Conservation (phyloP, 164 flowering plant genomes). For the Platanus orientalis region DNA sequence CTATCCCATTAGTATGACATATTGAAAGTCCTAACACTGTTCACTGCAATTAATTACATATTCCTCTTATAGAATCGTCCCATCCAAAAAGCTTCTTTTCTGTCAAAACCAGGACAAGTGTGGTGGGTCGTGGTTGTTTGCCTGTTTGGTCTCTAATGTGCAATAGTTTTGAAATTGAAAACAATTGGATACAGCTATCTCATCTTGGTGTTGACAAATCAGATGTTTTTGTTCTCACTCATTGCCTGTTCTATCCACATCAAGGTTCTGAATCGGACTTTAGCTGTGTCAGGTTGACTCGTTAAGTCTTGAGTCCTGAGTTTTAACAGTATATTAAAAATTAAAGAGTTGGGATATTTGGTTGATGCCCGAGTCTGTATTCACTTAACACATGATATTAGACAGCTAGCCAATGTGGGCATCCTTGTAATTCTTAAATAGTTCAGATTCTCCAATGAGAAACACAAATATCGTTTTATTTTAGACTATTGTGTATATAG, state of each 20-base stretch:
- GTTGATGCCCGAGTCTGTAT: not conserved
- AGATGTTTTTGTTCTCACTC: constrained; percentile 7
- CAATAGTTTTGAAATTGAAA: constrained; percentile 11
- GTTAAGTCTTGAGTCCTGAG: not conserved
- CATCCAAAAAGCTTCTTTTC: too few species aligned
- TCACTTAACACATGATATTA: not conserved
- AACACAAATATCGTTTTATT: not conserved
- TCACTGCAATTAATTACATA: constrained; percentile 3
- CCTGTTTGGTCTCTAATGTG: constrained; percentile 9
- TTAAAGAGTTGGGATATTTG: not conserved
- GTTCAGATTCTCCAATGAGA: not conserved
- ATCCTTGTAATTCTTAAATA: not conserved
- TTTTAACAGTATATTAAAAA: not conserved
- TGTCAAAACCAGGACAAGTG: constrained; percentile 1
- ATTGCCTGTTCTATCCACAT: constrained; percentile 9
- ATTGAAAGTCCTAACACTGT: constrained; percentile 1
- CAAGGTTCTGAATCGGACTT: constrained; percentile 6
- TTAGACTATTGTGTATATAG: not conserved
- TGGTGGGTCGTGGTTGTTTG: too few species aligned
- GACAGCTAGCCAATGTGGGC: not conserved
- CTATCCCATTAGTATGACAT: constrained; percentile 4
- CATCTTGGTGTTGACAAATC: constrained; percentile 13
- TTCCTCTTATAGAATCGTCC: not conserved
- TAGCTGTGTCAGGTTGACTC: constrained; percentile 1
- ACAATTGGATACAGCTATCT: constrained; percentile 17